Base-by-base conservation (phyloP, 169 alveolate genomes). In the Plasmodium yoelii region DNA sequence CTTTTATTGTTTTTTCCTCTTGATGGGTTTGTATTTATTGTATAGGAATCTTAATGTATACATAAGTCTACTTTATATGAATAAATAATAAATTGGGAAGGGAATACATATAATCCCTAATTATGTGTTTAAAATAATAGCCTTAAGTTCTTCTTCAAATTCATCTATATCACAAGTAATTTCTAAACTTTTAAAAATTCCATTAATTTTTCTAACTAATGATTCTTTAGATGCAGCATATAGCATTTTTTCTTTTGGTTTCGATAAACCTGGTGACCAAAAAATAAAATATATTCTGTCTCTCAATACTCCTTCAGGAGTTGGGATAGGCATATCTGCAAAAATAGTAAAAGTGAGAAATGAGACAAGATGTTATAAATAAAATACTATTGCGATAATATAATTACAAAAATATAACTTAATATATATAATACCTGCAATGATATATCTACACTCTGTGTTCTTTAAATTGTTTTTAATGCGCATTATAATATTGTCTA, bases 191-290 rank as follows among this genome's bases (percentile, higher is more conserved):
- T 82, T 82, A 70, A 82, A 82, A 26, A 82, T 82, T 24, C 90
- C 90, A 53, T 82, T 82, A 26, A 82, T 67, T 82, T 82, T 82
- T 67, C 80, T 68, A 26, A 82, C 90, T 15, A 82, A 61, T 9
- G 69, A 82, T 67, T 82, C 90, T 67, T 82, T 82, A 28, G 90
- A 82, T 68, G 90, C 13, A 53, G 90, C 90, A 51, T 82, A 82
- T 42, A 82, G 55, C 84, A 82, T 82, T 68, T 82, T 82, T 44
- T 82, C 90, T 47, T 82, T 82, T 61, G 90, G 46, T 46, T 56
- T 82, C 44, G 90, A 80, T 13, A 44, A 82, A 57, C 55, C 84
- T 44, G 90, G 90, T 18, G 90, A 82, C 90, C 90, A 82, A 39
- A 82, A 82, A 15, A 82, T 82, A 61, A 82, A 82, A 60, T 82